Conservation (phyloP, 768 basidiomycete genomes). For the Wakefieldia striispora region DNA sequence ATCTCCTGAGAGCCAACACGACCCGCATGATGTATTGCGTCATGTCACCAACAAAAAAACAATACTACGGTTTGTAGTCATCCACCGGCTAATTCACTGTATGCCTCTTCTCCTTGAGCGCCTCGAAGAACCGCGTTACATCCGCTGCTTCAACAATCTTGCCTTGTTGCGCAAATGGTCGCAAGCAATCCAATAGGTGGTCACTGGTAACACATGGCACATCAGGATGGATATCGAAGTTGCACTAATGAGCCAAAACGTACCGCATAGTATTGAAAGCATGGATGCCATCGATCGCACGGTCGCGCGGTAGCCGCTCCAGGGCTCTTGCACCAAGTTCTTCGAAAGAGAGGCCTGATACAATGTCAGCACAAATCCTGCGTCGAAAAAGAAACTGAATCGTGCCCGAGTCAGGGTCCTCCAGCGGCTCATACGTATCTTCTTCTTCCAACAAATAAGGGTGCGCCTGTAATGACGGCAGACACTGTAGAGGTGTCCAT, state of each 20-base stretch:
- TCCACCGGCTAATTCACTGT: conserved; percentile 1
- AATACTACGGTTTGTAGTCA: no score
- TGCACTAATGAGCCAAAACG: conserved; percentile 12
- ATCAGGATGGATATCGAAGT: neutral
- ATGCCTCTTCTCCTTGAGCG: conserved; percentile 36
- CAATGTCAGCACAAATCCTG: neutral
- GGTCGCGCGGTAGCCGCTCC: conserved; percentile 69
- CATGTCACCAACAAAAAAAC: no score
- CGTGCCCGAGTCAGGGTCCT: conserved; percentile 82
- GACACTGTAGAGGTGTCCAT: conserved; percentile 47
- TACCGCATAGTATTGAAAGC: conserved; percentile 85
- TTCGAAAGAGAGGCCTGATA: conserved; percentile 70
- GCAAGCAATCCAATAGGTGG: conserved; percentile 64
- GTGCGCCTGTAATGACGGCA: conserved; percentile 48
- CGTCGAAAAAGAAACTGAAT: neutral
- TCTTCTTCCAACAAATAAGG: conserved; percentile 73
- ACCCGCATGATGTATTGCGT: no score
- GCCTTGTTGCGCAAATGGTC: conserved; percentile 77
- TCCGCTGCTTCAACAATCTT: conserved; percentile 73
- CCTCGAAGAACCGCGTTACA: conserved; percentile 65
- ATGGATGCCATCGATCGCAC: conserved; percentile 78
- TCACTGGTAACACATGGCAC: conserved; percentile 45
- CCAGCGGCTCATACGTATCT: conserved; percentile 81
- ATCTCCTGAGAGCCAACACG: no score
- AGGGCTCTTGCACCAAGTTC: conserved; percentile 82